Conservation (phyloP, 2,329 filamentous ascomycete species). For the Pezicula rhizophila region DNA sequence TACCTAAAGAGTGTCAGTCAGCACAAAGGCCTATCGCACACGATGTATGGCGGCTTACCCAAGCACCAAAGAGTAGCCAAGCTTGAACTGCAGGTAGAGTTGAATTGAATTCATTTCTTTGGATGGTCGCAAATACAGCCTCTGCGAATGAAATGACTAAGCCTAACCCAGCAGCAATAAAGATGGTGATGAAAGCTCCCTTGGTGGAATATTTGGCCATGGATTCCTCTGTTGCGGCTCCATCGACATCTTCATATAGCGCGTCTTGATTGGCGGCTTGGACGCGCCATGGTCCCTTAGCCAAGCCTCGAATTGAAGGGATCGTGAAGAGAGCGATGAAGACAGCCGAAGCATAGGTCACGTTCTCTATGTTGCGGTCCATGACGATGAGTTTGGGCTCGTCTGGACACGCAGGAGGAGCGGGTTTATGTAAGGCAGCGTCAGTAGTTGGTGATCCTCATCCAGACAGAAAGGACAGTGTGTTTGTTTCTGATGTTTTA, state of each 20-base stretch:
- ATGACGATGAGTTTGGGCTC: background rate
- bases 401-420: no score
- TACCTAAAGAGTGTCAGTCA: slow-evolving; percentile 30
- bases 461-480: no score
- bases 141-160: slow-evolving; percentile 48
- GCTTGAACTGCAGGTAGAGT: slow-evolving; percentile 38
- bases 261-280: slow-evolving; percentile 7
- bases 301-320: slow-evolving; percentile 15
- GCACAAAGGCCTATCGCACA: slow-evolving; percentile 4
- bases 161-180: slow-evolving; percentile 45
- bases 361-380: background rate
- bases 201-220: slow-evolving; percentile 55
- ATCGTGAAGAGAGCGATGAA: slow-evolving; percentile 12
- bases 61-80: slow-evolving; percentile 52
- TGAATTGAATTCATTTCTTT: slow-evolving; percentile 20
- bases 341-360: background rate
- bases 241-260: slow-evolving; percentile 62
- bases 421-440: no score
- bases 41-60: slow-evolving; percentile 45
- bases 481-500: no score
- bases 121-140: slow-evolving; percentile 44
- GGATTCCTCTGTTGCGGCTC: slow-evolving; percentile 58
- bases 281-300: slow-evolving; percentile 9
- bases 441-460: no score
- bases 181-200: slow-evolving; percentile 45